Base-by-base conservation (phyloP, 805 yeast species). In the Maudiozyma pseudohumilis region DNA sequence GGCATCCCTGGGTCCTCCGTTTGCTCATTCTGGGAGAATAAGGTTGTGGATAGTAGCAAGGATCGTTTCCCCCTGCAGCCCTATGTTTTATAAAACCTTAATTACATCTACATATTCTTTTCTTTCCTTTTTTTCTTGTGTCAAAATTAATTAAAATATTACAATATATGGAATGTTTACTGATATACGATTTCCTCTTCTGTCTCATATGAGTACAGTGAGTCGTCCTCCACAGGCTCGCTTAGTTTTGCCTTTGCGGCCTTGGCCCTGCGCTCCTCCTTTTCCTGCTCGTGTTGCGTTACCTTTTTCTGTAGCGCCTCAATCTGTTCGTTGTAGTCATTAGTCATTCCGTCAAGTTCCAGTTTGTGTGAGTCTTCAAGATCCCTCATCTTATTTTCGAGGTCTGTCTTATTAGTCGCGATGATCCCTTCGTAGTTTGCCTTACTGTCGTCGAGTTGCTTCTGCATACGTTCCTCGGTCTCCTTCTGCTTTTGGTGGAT, bases 141-240 rank as follows among this genome's bases (percentile, higher is more conserved):
- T n/a, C n/a, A n/a, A n/a, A n/a, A n/a, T n/a, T n/a, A n/a, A n/a
- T n/a, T n/a, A n/a, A n/a, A n/a, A n/a, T n/a, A n/a, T n/a, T n/a
- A n/a, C n/a, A n/a, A n/a, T n/a, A n/a, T n/a, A n/a, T n/a, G n/a
- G n/a, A n/a, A n/a, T n/a, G n/a, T n/a, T n/a, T 26, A 39, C 34
- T 35, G 23, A 29, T 36, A 42, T 5, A 32, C 19, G 66, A 27
- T 75, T 84, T 1, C 87, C 85, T 29, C 70, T 60, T 46, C 79
- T 77, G 18, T 82, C 77, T 29, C 39, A 16, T 36, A 26, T 16
- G 41, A 38, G 16, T 40, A 43, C 11, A 32, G 13, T 13, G 41
- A 38, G 31, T 40, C 16, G 27, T 36, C 17, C 20, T 40, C 37
- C 6, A 41, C 15, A 17, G 32, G 38, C 6, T 37, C 21, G 6